A percentile compares a stretch with the other conserved stretches of the same genome.
phyloP scores from a whole-genome alignment of 768 basidiomycete species.

The Dioszegia crocea region DNA sequence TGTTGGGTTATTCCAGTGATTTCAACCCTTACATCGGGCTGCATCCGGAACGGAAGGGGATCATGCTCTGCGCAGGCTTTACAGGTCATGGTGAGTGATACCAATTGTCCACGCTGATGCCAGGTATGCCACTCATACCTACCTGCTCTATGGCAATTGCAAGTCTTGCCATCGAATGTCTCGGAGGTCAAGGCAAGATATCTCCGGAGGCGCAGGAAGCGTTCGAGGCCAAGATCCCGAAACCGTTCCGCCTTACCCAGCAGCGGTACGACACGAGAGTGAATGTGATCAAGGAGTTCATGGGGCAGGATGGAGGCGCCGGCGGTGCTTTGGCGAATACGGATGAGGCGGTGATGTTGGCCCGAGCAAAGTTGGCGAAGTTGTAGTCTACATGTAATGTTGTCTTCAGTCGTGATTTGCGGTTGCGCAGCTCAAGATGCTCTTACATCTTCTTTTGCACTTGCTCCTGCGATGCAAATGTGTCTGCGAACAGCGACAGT shows the following conservation, averaged over 20 bases:
- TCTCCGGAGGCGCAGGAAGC: background rate
- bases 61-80: conserved; percentile 35
- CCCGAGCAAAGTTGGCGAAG: background rate
- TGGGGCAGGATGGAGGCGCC: conserved; percentile 21
- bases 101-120: background rate
- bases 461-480: too few species aligned
- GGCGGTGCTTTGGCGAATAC: conserved; percentile 3
- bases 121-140: conserved; percentile 36
- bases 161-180: conserved; percentile 3
- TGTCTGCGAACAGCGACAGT: too few species aligned
- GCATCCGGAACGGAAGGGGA: conserved; percentile 20
- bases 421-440: too few species aligned
- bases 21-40: conserved; percentile 29
- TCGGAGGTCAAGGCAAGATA: background rate
- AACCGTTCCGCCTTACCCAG: conserved; percentile 24
- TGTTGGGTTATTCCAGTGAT: conserved; percentile 33
- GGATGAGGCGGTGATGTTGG: conserved; percentile 20
- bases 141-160: conserved; percentile 24
- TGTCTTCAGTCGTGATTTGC: too few species aligned
- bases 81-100: conserved; percentile 33
- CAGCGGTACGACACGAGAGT: conserved; percentile 17
- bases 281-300: conserved; percentile 26
- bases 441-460: too few species aligned
- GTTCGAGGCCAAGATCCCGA: conserved; percentile 18
- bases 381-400: too few species aligned